phyloP scores from a whole-genome alignment of 2,329 filamentous ascomycete genomes.

The Microthyrium microscopicum region DNA sequence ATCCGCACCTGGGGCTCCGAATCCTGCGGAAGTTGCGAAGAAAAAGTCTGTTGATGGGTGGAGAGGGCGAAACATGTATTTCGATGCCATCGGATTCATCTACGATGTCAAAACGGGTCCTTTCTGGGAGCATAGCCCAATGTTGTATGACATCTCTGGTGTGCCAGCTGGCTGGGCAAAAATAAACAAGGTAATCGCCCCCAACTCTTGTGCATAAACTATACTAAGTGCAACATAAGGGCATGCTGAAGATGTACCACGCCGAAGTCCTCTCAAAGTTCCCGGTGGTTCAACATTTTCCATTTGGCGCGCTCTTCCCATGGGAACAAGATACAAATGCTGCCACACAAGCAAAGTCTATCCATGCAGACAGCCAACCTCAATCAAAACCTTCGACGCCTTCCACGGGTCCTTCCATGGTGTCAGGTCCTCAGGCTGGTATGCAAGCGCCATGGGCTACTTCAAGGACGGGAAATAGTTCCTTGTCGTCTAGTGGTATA shows the following conservation, averaged over 20 bases:
- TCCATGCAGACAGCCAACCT: conserved; percentile 22
- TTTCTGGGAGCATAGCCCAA: conserved; percentile 88
- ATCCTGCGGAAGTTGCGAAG: conserved; percentile 47
- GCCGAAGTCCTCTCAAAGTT: conserved; percentile 94
- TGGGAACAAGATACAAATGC: conserved; percentile 30
- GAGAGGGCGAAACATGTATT: conserved; percentile 52
- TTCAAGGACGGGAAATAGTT: no score
- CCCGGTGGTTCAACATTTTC: conserved; percentile 89
- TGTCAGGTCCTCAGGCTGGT: no score
- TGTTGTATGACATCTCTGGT: conserved; percentile 85
- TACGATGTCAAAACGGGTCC: conserved; percentile 92
- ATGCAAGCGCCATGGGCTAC: no score
- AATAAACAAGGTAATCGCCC: conserved; percentile 49
- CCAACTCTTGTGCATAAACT: conserved; percentile 2
- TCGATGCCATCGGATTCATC: conserved; percentile 90
- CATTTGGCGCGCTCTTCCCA: conserved; percentile 31
- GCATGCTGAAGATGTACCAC: conserved; percentile 99
- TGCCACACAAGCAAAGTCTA: conserved; percentile 15
- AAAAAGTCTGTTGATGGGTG: conserved; percentile 23
- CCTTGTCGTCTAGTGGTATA: no score
- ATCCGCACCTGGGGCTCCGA: conserved; percentile 50
- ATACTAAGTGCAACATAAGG: conserved; percentile 32
- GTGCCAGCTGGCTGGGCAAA: conserved; percentile 87
- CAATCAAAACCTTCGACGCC: conserved; percentile 5
- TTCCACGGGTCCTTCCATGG: no score